Evolutionary conservation across 2,329 filamentous ascomycete genomes (phyloP).

Genomic region (Penicillium capsulatum): DNA sequence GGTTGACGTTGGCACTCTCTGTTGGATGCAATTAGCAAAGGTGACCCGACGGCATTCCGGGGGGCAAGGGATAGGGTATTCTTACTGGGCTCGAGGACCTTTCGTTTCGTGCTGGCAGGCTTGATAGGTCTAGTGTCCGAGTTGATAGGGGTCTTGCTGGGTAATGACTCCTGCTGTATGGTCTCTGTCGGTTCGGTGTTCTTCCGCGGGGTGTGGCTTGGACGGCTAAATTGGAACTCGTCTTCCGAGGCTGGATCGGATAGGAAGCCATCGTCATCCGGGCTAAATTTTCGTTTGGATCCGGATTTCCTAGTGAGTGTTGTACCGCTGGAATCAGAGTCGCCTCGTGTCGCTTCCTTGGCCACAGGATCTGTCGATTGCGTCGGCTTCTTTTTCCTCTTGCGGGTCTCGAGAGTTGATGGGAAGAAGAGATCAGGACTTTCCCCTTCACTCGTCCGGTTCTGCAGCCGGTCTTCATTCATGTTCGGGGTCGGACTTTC

Average conservation of each 20-base stretch:
- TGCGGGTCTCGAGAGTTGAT: constrained; percentile 32
- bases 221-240: constrained; percentile 34
- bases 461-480: constrained; percentile 4
- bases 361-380: not conserved
- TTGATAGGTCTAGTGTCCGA: constrained; percentile 15
- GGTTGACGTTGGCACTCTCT: constrained; percentile 51
- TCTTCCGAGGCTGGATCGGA: constrained; percentile 16
- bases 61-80: not conserved
- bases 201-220: constrained; percentile 19
- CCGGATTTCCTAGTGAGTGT: constrained; percentile 42
- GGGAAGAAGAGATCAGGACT: constrained; percentile 21
- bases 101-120: constrained; percentile 23
- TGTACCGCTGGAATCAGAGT: too few species aligned
- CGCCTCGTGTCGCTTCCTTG: too few species aligned
- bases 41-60: not conserved
- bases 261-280: constrained; percentile 46
- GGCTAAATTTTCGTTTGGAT: constrained; percentile 56
- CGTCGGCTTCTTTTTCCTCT: constrained; percentile 23
- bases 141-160: constrained; percentile 15
- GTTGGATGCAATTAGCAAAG: not conserved
- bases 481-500: constrained; percentile 21
- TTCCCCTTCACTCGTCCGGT: constrained; percentile 7
- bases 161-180: constrained; percentile 10
- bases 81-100: constrained; percentile 44
- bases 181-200: constrained; percentile 6